Percentiles rank a stretch among this genome's conserved stretches.
phyloP scores from a whole-genome alignment of 331 rosid genomes.

The Pyrus hybrid region DNA sequence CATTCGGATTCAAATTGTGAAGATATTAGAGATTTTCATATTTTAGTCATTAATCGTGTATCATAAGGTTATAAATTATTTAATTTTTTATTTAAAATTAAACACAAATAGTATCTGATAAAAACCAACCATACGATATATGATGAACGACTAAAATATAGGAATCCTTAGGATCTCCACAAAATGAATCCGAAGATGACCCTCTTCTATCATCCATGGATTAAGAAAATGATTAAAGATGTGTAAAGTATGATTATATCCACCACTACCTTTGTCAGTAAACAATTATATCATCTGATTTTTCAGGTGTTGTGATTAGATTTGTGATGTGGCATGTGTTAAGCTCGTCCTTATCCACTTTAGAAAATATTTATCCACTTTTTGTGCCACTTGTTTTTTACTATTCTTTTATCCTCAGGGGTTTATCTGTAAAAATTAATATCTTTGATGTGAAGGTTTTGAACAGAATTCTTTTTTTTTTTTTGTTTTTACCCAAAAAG shows the following conservation, averaged over 20 bases:
- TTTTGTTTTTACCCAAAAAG: too few relatives aligned
- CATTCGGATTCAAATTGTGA: too few relatives aligned
- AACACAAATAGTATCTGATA: accelerated
- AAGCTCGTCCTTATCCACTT: conserved; percentile 37
- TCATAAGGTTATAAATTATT: accelerated
- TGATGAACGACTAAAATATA: accelerated
- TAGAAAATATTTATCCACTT: conserved; percentile 12
- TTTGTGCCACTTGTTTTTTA: conserved; percentile 29
- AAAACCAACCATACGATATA: accelerated
- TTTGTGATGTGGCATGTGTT: conserved; percentile 32
- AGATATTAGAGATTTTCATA: accelerated
- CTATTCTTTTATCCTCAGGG: neutral
- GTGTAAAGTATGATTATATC: neutral
- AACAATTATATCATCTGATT: conserved; percentile 17
- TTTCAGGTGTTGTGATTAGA: conserved; percentile 20
- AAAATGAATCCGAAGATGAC: accelerated
- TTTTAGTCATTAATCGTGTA: accelerated
- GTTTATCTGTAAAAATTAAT: neutral
- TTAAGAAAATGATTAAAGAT: neutral
- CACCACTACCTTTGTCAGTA: neutral
- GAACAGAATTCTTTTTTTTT: too few relatives aligned
- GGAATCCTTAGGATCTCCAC: accelerated
- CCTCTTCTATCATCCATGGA: too few relatives aligned
- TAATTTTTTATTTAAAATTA: too few relatives aligned
- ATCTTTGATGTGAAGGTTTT: conserved; percentile 6